phyloP scores from a whole-genome alignment of 192 early-diverging fungal genomes.

The Coemansia sp. region DNA sequence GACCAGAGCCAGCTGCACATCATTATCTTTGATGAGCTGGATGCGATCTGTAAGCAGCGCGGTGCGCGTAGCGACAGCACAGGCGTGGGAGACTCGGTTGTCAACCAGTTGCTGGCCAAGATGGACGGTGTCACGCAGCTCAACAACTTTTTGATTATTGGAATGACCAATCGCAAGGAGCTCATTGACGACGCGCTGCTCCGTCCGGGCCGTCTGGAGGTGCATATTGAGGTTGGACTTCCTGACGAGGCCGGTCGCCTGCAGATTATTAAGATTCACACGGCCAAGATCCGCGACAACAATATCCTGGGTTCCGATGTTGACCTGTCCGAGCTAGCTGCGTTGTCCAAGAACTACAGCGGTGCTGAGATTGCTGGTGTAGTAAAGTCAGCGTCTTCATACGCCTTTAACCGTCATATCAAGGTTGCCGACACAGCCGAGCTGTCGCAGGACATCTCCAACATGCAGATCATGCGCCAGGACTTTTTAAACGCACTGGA shows the following conservation, averaged over 20 bases:
- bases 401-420: conserved; percentile 94
- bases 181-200: conserved; percentile 98
- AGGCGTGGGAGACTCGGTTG: conserved; percentile 94
- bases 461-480: conserved; percentile 79
- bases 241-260: conserved; percentile 90
- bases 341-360: conserved; percentile 91
- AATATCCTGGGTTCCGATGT: conserved; percentile 80
- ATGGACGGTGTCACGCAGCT: conserved; percentile 99
- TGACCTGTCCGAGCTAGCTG: conserved; percentile 76
- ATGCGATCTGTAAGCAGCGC: conserved; percentile 85
- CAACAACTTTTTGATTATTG: conserved; percentile 79
- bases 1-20: conserved; percentile 92
- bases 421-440: conserved; percentile 85
- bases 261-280: conserved; percentile 96
- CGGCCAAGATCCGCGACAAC: conserved; percentile 75
- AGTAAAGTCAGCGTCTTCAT: conserved; percentile 89
- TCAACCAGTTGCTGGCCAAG: conserved; percentile 96
- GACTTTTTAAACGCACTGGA: conserved; percentile 89
- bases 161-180: conserved; percentile 98
- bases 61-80: conserved; percentile 88
- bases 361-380: conserved; percentile 96
- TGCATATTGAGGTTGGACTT: conserved; percentile 93
- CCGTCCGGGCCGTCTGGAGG: conserved; percentile 92
- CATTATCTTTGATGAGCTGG: conserved; percentile 98
- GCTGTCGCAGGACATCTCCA: conserved; percentile 79